A percentile compares a stretch with the other conserved stretches of the same genome.
phyloP scores from a whole-genome alignment of 495 filamentous ascomycete genomes.

The Hypoxylon lenormandii region DNA sequence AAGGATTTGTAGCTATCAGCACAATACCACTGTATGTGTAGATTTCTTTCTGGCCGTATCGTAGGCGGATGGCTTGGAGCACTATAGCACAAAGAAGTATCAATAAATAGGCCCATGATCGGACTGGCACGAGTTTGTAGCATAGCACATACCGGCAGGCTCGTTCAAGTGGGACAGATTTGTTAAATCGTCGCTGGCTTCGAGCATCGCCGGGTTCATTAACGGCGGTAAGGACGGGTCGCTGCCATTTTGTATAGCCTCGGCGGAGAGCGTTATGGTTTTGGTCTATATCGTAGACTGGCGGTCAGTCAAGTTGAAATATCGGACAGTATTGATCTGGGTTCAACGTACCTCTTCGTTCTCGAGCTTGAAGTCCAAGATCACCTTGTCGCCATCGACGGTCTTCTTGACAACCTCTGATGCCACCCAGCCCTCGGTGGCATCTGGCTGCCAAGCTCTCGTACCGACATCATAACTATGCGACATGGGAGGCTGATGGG shows the following conservation, averaged over 20 bases:
- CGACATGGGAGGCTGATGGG: constrained; percentile 73
- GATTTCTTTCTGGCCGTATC: constrained; percentile 98
- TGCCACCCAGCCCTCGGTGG: constrained; percentile 94
- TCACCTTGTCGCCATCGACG: constrained; percentile 85
- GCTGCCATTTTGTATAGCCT: constrained; percentile 74
- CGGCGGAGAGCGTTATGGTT: constrained; percentile 81
- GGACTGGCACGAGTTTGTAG: constrained; percentile 13
- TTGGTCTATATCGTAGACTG: constrained; percentile 68
- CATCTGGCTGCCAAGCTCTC: constrained; percentile 96
- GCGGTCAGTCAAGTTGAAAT: constrained; percentile 37
- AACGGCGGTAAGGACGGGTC: constrained; percentile 86
- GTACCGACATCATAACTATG: constrained; percentile 97
- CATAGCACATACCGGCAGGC: constrained; percentile 80
- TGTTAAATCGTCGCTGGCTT: constrained; percentile 98
- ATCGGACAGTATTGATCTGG: constrained; percentile 19
- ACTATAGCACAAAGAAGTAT: constrained; percentile 65
- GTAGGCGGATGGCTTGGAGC: constrained; percentile 94
- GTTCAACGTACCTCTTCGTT: constrained; percentile 84
- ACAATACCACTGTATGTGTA: constrained; percentile 99
- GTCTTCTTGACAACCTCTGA: constrained; percentile 92
- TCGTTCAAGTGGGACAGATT: constrained; percentile 98
- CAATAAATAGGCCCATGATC: constrained; percentile 53
- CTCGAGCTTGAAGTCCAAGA: constrained; percentile 83
- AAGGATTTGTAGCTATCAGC: constrained; percentile 97
- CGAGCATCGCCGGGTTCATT: constrained; percentile 98